A percentile compares a stretch with the other conserved stretches of the same genome.
These are phyloP conservation scores for Erythrobasidium hasegawianum DNA, from an alignment of 1,284 basidiomycete species.

Conservation along the genomic window DNA sequence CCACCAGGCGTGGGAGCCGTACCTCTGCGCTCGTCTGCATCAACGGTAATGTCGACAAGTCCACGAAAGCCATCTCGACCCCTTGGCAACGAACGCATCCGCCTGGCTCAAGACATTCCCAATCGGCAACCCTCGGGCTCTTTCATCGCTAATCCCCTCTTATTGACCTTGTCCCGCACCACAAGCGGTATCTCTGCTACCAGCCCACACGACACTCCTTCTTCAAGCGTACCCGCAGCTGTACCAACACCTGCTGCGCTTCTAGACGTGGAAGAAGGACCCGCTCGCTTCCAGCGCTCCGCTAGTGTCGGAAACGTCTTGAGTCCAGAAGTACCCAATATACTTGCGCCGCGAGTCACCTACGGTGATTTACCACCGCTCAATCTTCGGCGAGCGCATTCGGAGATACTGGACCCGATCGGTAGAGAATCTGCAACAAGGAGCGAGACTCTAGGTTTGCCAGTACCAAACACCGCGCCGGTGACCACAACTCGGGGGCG, in stretches of 20 bases:
- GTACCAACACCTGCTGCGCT: not conserved
- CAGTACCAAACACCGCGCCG: not conserved
- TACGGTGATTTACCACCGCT: not conserved
- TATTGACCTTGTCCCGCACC: too few relatives aligned
- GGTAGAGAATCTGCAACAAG: conserved; percentile 8
- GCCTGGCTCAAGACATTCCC: not conserved
- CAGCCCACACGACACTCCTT: not conserved
- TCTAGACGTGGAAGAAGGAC: not conserved
- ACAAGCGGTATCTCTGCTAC: too few relatives aligned
- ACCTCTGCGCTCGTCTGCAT: not conserved
- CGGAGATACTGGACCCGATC: conserved; percentile 25
- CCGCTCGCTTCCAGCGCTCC: not conserved
- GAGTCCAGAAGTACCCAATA: not conserved
- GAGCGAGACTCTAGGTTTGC: conserved; percentile 1
- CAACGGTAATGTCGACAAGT: not conserved
- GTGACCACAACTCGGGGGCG: not conserved
- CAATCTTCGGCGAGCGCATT: conserved; percentile 15
- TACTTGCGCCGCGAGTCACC: not conserved
- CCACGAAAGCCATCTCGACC: not conserved
- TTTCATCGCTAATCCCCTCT: too few relatives aligned
- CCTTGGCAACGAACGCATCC: not conserved
- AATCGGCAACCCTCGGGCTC: not conserved
- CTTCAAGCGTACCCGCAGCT: not conserved
- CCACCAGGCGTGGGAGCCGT: not conserved
- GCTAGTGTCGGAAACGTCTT: not conserved